Evolutionary conservation across 345 rosid species (phyloP).

Genomic region (Psidium friedrichsthalianum): DNA sequence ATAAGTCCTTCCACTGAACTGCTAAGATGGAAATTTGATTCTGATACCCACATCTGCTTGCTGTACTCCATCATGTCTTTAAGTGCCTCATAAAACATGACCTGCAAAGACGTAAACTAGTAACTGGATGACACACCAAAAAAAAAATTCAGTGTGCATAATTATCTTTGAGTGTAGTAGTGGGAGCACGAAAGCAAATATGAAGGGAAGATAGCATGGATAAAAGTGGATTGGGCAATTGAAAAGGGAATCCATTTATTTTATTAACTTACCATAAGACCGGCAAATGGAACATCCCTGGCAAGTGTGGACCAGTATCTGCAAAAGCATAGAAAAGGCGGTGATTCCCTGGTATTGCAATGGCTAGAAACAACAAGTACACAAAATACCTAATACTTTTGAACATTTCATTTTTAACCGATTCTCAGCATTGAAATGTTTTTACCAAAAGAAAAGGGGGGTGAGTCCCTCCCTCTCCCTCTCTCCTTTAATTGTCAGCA

Average conservation of each 20-base stretch:
- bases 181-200: neutral
- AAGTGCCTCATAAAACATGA: constrained; percentile 72
- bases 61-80: constrained; percentile 54
- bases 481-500: neutral
- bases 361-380: neutral
- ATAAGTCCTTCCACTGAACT: constrained; percentile 69
- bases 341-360: neutral
- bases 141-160: neutral
- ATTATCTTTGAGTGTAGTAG: neutral
- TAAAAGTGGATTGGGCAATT: neutral
- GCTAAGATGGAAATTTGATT: constrained; percentile 28
- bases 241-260: neutral
- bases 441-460: neutral
- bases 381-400: neutral
- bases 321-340: neutral
- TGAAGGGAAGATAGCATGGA: neutral
- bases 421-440: neutral
- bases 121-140: neutral
- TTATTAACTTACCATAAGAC: constrained; percentile 56
- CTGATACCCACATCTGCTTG: constrained; percentile 37
- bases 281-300: constrained; percentile 95
- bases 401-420: neutral
- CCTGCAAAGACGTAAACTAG: constrained; percentile 24
- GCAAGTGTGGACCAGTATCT: constrained; percentile 90
- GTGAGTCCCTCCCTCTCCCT: neutral